Evolutionary conservation across 768 basidiomycete genomes (phyloP), one percentile per base, ranked within the genome.

Genomic region (Megacollybia marginata): DNA sequence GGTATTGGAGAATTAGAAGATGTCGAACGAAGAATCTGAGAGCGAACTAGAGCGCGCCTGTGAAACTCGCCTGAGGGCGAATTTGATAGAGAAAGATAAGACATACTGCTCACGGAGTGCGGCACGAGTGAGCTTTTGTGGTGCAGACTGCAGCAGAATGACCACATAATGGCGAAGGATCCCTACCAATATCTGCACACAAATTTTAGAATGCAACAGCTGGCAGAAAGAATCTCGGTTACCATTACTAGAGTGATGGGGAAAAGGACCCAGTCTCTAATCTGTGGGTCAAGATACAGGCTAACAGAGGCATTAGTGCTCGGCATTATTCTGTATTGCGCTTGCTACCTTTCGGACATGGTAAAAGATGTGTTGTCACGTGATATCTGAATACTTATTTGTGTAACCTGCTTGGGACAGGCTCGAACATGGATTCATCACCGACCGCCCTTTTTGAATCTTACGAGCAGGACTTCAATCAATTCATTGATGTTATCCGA

Each of bases 221-320:
- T 23, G 34, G 16, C n/a, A 52, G 33, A 53, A n/a, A 15, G 44
- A 45, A 40, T 9, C 8, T 33, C 40, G 46, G 34, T 31, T 54
- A 91, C 94, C 93, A 96, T 96, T 63, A 97, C 92, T 54, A 96
- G 73, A 47, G 93, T 97, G 69, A 97, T 96, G 48, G 94, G 94
- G 69, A 97, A 92, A 51, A 97, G 69, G 42, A 97, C 84, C 88
- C 86, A 90, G 62, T 88, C 92, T 58, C 93, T 82, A 65, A 97
- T 97, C 68, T 93, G 90, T 40, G 93, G 94, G 71, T 97, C 93
- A 44, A 97, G 83, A 68, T 92, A 80, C 53, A 80, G 66, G 35
- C 38, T 40, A 44, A 28, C 3, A 31, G 23, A 16, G 4, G 44
- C 2, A 19, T 40, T 40, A 40, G 15, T 15, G 13, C 33, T 19